Evolutionary conservation across 495 filamentous ascomycete species (phyloP).

Genomic region (Haplographium delicatum): DNA sequence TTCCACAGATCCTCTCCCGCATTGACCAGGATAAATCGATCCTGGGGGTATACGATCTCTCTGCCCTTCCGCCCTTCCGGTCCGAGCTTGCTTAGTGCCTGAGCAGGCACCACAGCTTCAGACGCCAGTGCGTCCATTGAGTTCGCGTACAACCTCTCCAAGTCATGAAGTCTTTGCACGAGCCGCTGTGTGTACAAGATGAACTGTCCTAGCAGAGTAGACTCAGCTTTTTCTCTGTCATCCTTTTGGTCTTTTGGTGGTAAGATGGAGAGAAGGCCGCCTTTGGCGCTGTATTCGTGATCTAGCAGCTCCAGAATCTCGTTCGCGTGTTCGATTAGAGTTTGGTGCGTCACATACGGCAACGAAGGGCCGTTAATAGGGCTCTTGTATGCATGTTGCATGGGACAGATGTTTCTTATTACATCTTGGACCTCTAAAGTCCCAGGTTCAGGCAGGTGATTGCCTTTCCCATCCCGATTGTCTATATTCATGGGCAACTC

Average conservation of each 20-base stretch:
- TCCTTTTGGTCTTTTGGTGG: slow-evolving; percentile 31
- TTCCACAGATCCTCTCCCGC: slow-evolving; percentile 41
- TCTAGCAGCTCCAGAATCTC: slow-evolving; percentile 48
- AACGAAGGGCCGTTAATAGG: slow-evolving; percentile 1
- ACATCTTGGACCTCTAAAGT: neutral
- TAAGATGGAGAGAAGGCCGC: slow-evolving; percentile 43
- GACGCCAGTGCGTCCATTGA: slow-evolving; percentile 39
- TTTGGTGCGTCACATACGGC: slow-evolving; percentile 42
- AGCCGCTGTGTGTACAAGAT: slow-evolving; percentile 43
- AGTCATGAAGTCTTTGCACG: slow-evolving; percentile 42
- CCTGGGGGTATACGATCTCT: slow-evolving; percentile 42
- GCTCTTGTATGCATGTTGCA: slow-evolving; percentile 10
- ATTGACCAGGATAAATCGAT: slow-evolving; percentile 47
- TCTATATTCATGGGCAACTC: neutral
- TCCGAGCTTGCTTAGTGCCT: slow-evolving; percentile 30
- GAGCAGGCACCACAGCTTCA: slow-evolving; percentile 42
- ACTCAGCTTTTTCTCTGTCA: slow-evolving; percentile 28
- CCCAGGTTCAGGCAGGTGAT: neutral
- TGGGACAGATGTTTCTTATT: slow-evolving; percentile 16
- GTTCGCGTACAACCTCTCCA: slow-evolving; percentile 43
- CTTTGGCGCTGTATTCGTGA: slow-evolving; percentile 45
- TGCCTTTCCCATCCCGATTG: slow-evolving; percentile 6
- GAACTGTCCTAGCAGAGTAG: slow-evolving; percentile 44
- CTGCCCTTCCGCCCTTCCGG: slow-evolving; percentile 34
- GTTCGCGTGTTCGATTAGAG: slow-evolving; percentile 47